phyloP scores from a whole-genome alignment of 768 basidiomycete genomes.

The Lactarius tabidus region DNA sequence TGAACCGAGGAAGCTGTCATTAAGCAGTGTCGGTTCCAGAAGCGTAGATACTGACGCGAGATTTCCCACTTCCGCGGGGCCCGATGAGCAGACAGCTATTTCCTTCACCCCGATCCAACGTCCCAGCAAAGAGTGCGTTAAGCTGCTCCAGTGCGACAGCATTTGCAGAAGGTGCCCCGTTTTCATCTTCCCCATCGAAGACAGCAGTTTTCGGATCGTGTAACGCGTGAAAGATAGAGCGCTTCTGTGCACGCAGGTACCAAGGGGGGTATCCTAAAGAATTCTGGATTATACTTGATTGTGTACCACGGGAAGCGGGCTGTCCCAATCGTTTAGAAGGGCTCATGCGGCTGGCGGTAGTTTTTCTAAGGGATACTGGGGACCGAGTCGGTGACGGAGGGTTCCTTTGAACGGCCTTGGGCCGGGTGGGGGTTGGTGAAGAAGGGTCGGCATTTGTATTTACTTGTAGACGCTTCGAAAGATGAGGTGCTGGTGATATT shows the following conservation, averaged over 20 bases:
- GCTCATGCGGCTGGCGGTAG: neutral
- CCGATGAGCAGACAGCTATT: conserved; percentile 91
- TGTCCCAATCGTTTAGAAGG: neutral
- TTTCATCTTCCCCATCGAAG: conserved; percentile 34
- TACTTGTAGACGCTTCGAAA: conserved; percentile 2
- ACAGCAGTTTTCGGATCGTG: conserved; percentile 28
- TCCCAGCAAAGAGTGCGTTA: conserved; percentile 62
- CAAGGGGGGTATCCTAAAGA: conserved; percentile 43
- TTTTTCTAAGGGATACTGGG: neutral
- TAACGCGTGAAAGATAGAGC: conserved; percentile 47
- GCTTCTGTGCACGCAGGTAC: conserved; percentile 55
- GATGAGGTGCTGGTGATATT: conserved; percentile 16
- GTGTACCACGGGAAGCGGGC: neutral
- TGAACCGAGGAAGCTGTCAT: conserved; percentile 29
- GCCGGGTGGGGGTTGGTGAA: conserved; percentile 18
- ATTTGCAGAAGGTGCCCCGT: conserved; percentile 43
- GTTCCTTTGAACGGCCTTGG: neutral
- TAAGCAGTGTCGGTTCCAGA: conserved; percentile 15
- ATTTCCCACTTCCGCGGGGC: conserved; percentile 83
- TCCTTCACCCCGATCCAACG: conserved; percentile 77
- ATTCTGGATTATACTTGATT: conserved; percentile 28
- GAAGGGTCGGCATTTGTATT: neutral
- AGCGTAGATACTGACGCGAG: conserved; percentile 44
- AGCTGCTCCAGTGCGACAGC: conserved; percentile 53
- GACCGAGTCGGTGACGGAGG: conserved; percentile 7